Conservation (phyloP, 805 yeast genomes). For the Huiozyma sinensis region DNA sequence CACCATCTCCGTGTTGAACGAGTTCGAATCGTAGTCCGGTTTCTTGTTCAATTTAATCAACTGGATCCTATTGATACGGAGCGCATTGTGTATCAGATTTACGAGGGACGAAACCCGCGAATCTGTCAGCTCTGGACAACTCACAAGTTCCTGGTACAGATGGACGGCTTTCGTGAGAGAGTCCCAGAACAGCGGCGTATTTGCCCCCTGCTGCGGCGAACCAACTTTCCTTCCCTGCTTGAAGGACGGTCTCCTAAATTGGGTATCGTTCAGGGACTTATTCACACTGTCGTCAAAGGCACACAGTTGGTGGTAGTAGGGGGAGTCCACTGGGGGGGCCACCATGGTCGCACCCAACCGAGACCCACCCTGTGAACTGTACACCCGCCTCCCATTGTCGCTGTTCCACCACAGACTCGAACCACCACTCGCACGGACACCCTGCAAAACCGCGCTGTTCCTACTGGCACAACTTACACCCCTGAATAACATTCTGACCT, state of each 20-base stretch:
- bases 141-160: conserved; percentile 34
- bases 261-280: conserved; percentile 5
- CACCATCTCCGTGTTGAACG: conserved; percentile 40
- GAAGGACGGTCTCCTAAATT: conserved; percentile 1
- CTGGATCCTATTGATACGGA: conserved; percentile 41
- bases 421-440: neutral
- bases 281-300: conserved; percentile 14
- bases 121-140: conserved; percentile 34
- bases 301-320: conserved; percentile 7
- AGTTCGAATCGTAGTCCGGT: conserved; percentile 46
- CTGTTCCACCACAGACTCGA: neutral
- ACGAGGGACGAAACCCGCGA: conserved; percentile 35
- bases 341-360: neutral
- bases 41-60: conserved; percentile 41
- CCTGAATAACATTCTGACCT: neutral
- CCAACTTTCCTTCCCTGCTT: conserved; percentile 18
- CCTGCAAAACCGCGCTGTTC: neutral
- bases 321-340: neutral
- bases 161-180: conserved; percentile 39
- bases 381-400: neutral
- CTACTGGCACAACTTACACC: neutral
- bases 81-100: conserved; percentile 40
- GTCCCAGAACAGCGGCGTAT: conserved; percentile 33
- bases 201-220: conserved; percentile 2
- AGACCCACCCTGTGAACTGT: neutral